phyloP scores from a whole-genome alignment of 2,329 filamentous ascomycete genomes.

The Aspergillus tamarii region DNA sequence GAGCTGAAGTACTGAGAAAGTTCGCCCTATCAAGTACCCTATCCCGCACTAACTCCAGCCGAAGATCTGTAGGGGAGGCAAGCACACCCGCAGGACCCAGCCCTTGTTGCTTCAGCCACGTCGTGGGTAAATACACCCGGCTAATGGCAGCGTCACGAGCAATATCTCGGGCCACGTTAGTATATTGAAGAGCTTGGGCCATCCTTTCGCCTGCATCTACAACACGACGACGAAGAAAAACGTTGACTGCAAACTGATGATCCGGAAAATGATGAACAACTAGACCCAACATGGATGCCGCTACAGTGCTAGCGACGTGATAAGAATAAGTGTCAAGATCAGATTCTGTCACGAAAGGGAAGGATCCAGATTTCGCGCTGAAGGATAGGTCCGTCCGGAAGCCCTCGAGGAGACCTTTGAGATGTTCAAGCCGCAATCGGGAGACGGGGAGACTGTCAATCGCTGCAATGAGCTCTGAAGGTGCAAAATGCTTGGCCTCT shows the following conservation, averaged over 20 bases:
- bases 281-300: constrained; percentile 65
- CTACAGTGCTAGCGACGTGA: constrained; percentile 74
- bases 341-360: constrained; percentile 61
- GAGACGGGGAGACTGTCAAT: constrained; percentile 62
- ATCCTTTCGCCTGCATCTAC: constrained; percentile 48
- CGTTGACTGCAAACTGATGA: neutral
- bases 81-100: constrained; percentile 35
- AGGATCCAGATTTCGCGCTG: constrained; percentile 32
- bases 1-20: constrained; percentile 58
- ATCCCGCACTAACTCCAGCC: constrained; percentile 49
- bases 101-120: constrained; percentile 64
- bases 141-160: constrained; percentile 65
- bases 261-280: constrained; percentile 23
- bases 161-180: constrained; percentile 78
- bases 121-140: constrained; percentile 69
- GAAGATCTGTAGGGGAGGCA: constrained; percentile 6
- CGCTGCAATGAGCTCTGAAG: constrained; percentile 23
- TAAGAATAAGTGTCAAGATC: constrained; percentile 67
- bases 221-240: neutral
- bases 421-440: constrained; percentile 60
- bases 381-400: constrained; percentile 72
- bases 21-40: constrained; percentile 65
- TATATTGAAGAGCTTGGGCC: constrained; percentile 75
- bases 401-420: constrained; percentile 67
- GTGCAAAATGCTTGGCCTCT: constrained; percentile 2